These are phyloP conservation scores for Colletotrichum camelliae DNA, from an alignment of 2,329 filamentous ascomycete species.

Conservation along the genomic window DNA sequence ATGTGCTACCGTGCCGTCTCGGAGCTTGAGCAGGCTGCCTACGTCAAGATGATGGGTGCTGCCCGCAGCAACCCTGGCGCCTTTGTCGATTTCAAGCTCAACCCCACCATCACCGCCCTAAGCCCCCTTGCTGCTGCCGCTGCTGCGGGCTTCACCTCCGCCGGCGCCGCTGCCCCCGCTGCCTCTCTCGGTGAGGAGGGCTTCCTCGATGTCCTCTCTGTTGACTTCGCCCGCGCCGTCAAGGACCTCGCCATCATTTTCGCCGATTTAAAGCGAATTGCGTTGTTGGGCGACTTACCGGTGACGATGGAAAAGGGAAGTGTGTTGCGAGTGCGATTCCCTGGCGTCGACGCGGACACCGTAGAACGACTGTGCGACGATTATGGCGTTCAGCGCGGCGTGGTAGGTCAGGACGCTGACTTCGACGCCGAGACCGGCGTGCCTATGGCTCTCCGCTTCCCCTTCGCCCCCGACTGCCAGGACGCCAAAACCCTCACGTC, in stretches of 20 bases:
- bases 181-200: conserved; percentile 80
- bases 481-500: conserved; percentile 43
- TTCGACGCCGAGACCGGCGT: conserved; percentile 73
- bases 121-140: conserved; percentile 69
- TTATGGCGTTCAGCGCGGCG: conserved; percentile 80
- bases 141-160: conserved; percentile 53
- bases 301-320: conserved; percentile 71
- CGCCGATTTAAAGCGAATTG: conserved; percentile 80
- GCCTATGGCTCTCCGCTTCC: conserved; percentile 80
- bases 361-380: conserved; percentile 87
- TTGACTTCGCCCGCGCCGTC: conserved; percentile 86
- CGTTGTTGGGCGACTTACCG: conserved; percentile 82
- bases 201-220: conserved; percentile 82
- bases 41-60: conserved; percentile 67
- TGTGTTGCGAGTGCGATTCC: conserved; percentile 82
- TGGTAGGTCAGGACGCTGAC: conserved; percentile 77
- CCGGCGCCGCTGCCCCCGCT: conserved; percentile 39
- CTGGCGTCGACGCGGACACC: conserved; percentile 83
- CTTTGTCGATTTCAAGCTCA: conserved; percentile 86
- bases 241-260: conserved; percentile 82
- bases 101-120: conserved; percentile 88
- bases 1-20: conserved; percentile 82
- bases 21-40: conserved; percentile 73
- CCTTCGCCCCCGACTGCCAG: conserved; percentile 72
- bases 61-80: conserved; percentile 70